Percentiles rank a stretch among this genome's conserved stretches.
Evolutionary conservation across 805 yeast genomes (phyloP).

Genomic region (Saturnispora serradocipensis): DNA sequence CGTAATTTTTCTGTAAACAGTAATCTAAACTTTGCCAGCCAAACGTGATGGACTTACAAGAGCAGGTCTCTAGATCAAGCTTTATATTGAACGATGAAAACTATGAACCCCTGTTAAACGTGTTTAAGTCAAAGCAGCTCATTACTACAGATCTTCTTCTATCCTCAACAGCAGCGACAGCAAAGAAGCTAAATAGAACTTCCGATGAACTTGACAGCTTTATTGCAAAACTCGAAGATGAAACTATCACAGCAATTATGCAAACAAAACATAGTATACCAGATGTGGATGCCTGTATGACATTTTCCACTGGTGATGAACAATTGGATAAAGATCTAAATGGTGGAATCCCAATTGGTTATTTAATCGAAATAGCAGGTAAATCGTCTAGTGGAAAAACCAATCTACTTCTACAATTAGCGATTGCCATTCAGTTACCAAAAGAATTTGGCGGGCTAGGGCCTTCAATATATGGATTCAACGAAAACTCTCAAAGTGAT

Average conservation of each 20-base stretch:
- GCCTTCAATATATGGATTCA: constrained; percentile 17
- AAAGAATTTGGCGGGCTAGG: constrained; percentile 38
- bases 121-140: constrained; percentile 24
- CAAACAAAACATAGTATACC: neutral
- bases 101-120: constrained; percentile 20
- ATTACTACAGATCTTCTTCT: constrained; percentile 35
- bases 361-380: constrained; percentile 71
- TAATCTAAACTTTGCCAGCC: neutral
- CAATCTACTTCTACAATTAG: constrained; percentile 61
- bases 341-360: constrained; percentile 44
- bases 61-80: neutral
- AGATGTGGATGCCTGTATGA: neutral
- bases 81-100: constrained; percentile 22
- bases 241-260: constrained; percentile 1
- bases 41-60: constrained; percentile 9
- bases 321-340: constrained; percentile 39
- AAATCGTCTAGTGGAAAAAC: constrained; percentile 84
- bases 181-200: constrained; percentile 28
- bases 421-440: constrained; percentile 49
- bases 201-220: constrained; percentile 24
- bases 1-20: neutral
- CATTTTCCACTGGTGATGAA: constrained; percentile 46
- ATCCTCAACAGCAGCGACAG: constrained; percentile 27
- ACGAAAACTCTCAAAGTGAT: neutral
- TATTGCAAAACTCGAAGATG: constrained; percentile 11